These are phyloP conservation scores for Hymenoscyphus occultus DNA, from an alignment of 2,329 filamentous ascomycete species.

Conservation along the genomic window DNA sequence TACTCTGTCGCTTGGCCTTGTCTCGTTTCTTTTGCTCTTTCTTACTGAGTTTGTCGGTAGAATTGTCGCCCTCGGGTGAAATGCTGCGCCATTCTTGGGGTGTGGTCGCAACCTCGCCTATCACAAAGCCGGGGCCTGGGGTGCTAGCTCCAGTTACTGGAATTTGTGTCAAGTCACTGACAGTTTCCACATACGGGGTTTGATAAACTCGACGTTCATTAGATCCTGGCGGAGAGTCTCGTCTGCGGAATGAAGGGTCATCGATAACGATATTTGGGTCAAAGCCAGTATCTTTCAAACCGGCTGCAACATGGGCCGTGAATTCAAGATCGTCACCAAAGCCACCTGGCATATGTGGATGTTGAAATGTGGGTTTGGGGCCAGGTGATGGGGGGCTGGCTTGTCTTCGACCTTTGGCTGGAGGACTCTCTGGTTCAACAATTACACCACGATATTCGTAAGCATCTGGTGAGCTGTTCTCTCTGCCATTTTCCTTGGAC, in stretches of 20 bases:
- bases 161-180: slow-evolving; percentile 41
- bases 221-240: slow-evolving; percentile 61
- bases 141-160: slow-evolving; percentile 18
- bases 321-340: slow-evolving; percentile 69
- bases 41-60: slow-evolving; percentile 35
- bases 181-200: slow-evolving; percentile 49
- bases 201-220: slow-evolving; percentile 50
- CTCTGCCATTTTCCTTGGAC: slow-evolving; percentile 9
- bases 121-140: slow-evolving; percentile 41
- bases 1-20: slow-evolving; percentile 37
- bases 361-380: slow-evolving; percentile 49
- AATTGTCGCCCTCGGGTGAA: slow-evolving; percentile 36
- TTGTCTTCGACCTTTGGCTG: slow-evolving; percentile 25
- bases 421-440: slow-evolving; percentile 29
- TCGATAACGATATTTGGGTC: slow-evolving; percentile 68
- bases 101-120: slow-evolving; percentile 46
- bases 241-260: slow-evolving; percentile 59
- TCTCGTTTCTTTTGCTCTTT: slow-evolving; percentile 45
- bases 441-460: slow-evolving; percentile 28
- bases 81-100: slow-evolving; percentile 39
- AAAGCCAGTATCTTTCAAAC: slow-evolving; percentile 66
- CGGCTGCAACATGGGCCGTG: slow-evolving; percentile 66
- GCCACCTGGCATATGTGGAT: slow-evolving; percentile 56
- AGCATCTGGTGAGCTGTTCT: slow-evolving; percentile 12
- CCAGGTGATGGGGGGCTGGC: slow-evolving; percentile 51